phyloP scores from a whole-genome alignment of 208 protist species.

The Trypanosomatidae sp. region DNA sequence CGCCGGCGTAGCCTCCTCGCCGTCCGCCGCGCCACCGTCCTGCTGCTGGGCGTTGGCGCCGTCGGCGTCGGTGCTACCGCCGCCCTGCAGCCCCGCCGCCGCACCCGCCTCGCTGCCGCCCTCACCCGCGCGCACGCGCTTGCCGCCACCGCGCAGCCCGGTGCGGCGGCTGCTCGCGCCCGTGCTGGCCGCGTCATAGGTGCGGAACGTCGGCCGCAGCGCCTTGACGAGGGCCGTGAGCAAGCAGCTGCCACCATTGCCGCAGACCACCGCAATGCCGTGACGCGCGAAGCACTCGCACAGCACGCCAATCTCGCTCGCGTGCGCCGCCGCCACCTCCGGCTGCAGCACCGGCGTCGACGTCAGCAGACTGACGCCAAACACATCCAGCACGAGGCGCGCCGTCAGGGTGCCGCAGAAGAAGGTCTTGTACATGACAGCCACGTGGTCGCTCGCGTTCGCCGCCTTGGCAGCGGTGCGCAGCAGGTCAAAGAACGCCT shows the following conservation, averaged over 20 bases:
- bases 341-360: not conserved
- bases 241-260: constrained; percentile 41
- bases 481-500: constrained; percentile 40
- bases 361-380: constrained; percentile 22
- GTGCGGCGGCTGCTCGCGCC: not conserved
- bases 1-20: constrained; percentile 2
- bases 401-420: constrained; percentile 39
- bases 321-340: constrained; percentile 7
- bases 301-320: constrained; percentile 38
- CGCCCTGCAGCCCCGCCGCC: not conserved
- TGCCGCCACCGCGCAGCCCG: not conserved
- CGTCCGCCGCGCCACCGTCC: constrained; percentile 2
- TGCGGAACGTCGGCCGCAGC: constrained; percentile 19
- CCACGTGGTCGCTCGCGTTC: not conserved
- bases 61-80: not conserved
- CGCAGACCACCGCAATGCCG: constrained; percentile 38
- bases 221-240: constrained; percentile 28
- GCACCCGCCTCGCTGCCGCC: constrained; percentile 1
- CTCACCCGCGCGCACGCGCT: constrained; percentile 7
- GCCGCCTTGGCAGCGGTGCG: not conserved
- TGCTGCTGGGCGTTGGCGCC: constrained; percentile 8
- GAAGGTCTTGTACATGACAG: constrained; percentile 24
- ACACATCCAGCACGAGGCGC: constrained; percentile 38
- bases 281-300: constrained; percentile 39
- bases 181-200: not conserved